Evolutionary conservation across 2,329 filamentous ascomycete genomes (phyloP), one percentile per base, ranked within the genome.

Genomic region (Rutstroemia sp.): DNA sequence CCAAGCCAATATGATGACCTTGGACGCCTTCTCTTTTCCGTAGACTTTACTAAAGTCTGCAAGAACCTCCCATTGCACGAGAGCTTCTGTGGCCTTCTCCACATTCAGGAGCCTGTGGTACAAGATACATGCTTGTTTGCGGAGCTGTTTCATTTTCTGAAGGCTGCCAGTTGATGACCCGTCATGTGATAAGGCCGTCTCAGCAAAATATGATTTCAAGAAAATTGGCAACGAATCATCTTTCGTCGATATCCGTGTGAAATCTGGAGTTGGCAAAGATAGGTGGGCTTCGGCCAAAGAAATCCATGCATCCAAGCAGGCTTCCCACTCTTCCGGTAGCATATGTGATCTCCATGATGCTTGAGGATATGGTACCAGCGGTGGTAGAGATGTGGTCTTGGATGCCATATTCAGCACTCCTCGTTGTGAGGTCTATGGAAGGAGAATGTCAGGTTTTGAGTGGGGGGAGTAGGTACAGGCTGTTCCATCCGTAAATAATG

Each of bases 291-390:
- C 78, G 6, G 82, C 74, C 6, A 96, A 77, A 10, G 81, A 74
- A 17, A 84, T 73, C 90, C 90, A 96, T 38, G 89, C 85, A 60
- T 87, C 81, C 48, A 95, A 74, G 68, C 87, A 90, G 34, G 81
- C 77, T 61, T 86, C 78, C 91, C 91, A 96, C 72, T 96, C 89
- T 51, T 78, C 73, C 3, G 83, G 73, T 41, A 78, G 76, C 58
- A 96, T 79, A 63, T 80, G 79, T 62, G 80, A 79, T 66, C 84
- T 83, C 74, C 90, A 83, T 55, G 76, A 74, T 37, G 80, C 74
- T 59, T 85, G 79, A 17, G 92, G 92, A 65, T 94, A 91, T 19
- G 87, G 81, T 57, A 87, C 90, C 71, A 96, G 78, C 37, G 84
- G 79, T 44, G 90, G 90, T 49, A 92, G 73, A 54, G 73, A 68